A percentile compares a stretch with the other conserved stretches of the same genome.
Conservation (phyloP, 495 filamentous ascomycete genomes). For the Xylaria curta region DNA sequence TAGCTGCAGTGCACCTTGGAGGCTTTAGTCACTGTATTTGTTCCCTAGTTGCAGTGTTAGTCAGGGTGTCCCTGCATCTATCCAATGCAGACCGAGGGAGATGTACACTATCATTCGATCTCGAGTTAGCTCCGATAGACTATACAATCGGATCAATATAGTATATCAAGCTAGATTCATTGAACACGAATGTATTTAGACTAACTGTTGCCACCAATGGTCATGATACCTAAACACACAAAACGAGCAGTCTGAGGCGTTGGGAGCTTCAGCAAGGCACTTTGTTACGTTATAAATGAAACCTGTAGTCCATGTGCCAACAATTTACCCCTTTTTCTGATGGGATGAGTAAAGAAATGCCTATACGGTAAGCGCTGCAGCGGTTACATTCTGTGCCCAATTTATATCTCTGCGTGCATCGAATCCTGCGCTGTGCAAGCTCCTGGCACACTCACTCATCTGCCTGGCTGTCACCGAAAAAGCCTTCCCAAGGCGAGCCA, state of each 20-base stretch:
- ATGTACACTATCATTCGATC: neutral
- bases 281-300: slow-evolving; percentile 11
- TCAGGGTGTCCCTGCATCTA: slow-evolving; percentile 20
- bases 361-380: slow-evolving; percentile 3
- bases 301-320: neutral
- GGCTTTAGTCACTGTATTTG: neutral
- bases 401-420: neutral
- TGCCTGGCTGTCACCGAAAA: slow-evolving; percentile 9
- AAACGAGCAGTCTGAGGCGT: neutral
- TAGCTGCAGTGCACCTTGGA: neutral
- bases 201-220: too few species aligned
- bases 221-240: neutral
- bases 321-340: neutral
- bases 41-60: neutral
- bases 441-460: neutral
- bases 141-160: neutral
- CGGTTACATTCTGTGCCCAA: slow-evolving; percentile 9
- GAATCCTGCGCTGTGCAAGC: slow-evolving; percentile 4
- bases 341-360: neutral
- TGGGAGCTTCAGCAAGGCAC: neutral
- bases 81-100: neutral
- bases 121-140: neutral
- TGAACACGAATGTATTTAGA: too few species aligned
- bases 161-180: too few species aligned
- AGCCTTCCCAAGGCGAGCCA: neutral